Evolutionary conservation across 1,284 basidiomycete genomes (phyloP).

Genomic region (Ceratobasidium sp.): DNA sequence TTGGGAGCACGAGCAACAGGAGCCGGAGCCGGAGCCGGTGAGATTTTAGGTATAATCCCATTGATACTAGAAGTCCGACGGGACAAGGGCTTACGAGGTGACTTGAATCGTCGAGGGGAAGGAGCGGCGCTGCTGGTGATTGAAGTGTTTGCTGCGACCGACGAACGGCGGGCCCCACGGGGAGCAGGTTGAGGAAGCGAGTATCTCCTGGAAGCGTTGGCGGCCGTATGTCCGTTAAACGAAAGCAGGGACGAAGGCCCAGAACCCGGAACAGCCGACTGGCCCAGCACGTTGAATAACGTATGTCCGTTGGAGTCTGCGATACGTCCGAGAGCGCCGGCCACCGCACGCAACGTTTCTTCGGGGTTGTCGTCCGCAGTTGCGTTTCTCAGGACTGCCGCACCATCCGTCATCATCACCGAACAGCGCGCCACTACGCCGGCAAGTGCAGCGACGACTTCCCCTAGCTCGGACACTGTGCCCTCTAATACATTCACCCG

Average conservation of each 20-base stretch:
- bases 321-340: conserved; percentile 64
- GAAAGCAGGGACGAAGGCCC: conserved; percentile 59
- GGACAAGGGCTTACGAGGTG: conserved; percentile 70
- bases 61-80: conserved; percentile 44
- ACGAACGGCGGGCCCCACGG: conserved; percentile 53
- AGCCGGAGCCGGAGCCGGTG: conserved; percentile 20
- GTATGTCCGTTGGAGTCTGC: conserved; percentile 74
- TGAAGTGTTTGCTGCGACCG: conserved; percentile 35
- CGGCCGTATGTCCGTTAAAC: conserved; percentile 46
- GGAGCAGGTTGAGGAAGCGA: conserved; percentile 28
- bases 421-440: conserved; percentile 85
- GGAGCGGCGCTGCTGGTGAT: conserved; percentile 54
- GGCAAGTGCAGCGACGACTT: conserved; percentile 73
- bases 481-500: conserved; percentile 74
- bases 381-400: conserved; percentile 63
- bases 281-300: conserved; percentile 72
- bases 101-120: conserved; percentile 58
- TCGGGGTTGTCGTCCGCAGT: conserved; percentile 52
- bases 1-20: conserved; percentile 53
- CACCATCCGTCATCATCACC: conserved; percentile 75
- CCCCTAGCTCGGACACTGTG: conserved; percentile 72
- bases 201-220: conserved; percentile 34
- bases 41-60: conserved; percentile 28
- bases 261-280: conserved; percentile 68
- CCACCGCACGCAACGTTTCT: conserved; percentile 59